These are phyloP conservation scores for Penicillium hordei DNA, from an alignment of 2,329 filamentous ascomycete species.

Conservation along the genomic window DNA sequence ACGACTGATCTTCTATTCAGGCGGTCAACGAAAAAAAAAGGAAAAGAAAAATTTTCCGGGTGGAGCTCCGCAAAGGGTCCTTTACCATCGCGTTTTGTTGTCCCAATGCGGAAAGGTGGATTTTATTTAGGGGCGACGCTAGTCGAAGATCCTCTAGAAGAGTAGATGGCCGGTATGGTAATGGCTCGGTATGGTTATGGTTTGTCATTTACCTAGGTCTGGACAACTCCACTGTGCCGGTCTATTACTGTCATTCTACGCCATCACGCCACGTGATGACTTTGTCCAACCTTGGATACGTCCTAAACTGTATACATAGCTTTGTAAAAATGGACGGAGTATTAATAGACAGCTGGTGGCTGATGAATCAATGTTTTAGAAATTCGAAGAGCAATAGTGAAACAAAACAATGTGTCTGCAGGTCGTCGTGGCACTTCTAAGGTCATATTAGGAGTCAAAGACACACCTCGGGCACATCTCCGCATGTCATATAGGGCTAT, in stretches of 20 bases:
- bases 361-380: background rate
- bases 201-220: slow-evolving; percentile 4
- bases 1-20: background rate
- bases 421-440: background rate
- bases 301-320: background rate
- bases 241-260: slow-evolving; percentile 1
- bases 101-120: slow-evolving; percentile 22
- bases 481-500: background rate
- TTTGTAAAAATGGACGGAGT: background rate
- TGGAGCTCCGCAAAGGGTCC: slow-evolving; percentile 21
- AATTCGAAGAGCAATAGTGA: background rate
- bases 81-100: slow-evolving; percentile 21
- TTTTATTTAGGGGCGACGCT: slow-evolving; percentile 1
- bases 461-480: slow-evolving; percentile 13
- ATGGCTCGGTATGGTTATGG: slow-evolving; percentile 4
- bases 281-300: background rate
- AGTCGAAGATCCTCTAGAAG: slow-evolving; percentile 17
- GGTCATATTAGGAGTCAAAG: slow-evolving; percentile 1
- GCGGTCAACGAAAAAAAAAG: slow-evolving; percentile 1
- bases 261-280: slow-evolving; percentile 8
- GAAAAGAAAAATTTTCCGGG: slow-evolving; percentile 15
- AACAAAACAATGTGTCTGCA: background rate
- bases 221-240: background rate
- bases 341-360: background rate
- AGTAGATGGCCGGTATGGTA: background rate